Percentiles rank a stretch among this genome's conserved stretches.
phyloP scores from a whole-genome alignment of 2,329 filamentous ascomycete species.

The Botrytis tulipae region DNA sequence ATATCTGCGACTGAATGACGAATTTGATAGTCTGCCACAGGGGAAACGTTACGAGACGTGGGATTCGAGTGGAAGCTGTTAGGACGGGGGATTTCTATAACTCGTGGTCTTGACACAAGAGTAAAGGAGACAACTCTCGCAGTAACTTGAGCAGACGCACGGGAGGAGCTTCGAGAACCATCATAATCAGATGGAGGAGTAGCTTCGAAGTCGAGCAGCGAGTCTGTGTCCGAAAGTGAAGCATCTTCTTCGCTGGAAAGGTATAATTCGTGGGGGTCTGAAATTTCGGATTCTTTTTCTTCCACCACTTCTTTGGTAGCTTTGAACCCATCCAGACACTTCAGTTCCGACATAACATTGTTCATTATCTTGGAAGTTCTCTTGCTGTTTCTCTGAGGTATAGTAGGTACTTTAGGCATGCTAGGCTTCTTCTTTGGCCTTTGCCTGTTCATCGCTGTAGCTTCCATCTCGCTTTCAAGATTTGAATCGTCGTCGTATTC shows the following conservation, averaged over 20 bases:
- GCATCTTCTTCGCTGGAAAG: conserved; percentile 65
- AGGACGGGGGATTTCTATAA: conserved; percentile 41
- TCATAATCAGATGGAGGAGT: conserved; percentile 40
- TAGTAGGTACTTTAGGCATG: conserved; percentile 28
- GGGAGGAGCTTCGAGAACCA: conserved; percentile 30
- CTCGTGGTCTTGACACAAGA: conserved; percentile 57
- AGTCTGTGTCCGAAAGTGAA: conserved; percentile 61
- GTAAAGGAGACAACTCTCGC: conserved; percentile 59
- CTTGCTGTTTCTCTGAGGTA: conserved; percentile 33
- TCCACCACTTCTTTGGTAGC: conserved; percentile 27
- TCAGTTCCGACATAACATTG: conserved; percentile 33
- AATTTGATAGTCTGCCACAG: conserved; percentile 8
- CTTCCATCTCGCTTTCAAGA: conserved; percentile 36
- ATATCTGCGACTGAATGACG: conserved; percentile 18
- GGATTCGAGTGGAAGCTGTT: conserved; percentile 10
- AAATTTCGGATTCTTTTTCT: conserved; percentile 19
- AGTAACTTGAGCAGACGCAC: conserved; percentile 49
- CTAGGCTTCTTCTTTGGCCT: conserved; percentile 29
- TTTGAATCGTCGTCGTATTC: conserved; percentile 30
- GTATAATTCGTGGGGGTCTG: conserved; percentile 56
- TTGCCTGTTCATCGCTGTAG: conserved; percentile 29
- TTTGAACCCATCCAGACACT: conserved; percentile 30
- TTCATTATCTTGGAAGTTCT: conserved; percentile 33
- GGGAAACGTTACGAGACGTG: conserved; percentile 8
- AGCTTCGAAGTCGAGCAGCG: conserved; percentile 45